These are phyloP conservation scores for Pleurotus platypus DNA, from an alignment of 768 basidiomycete genomes.

Conservation along the genomic window DNA sequence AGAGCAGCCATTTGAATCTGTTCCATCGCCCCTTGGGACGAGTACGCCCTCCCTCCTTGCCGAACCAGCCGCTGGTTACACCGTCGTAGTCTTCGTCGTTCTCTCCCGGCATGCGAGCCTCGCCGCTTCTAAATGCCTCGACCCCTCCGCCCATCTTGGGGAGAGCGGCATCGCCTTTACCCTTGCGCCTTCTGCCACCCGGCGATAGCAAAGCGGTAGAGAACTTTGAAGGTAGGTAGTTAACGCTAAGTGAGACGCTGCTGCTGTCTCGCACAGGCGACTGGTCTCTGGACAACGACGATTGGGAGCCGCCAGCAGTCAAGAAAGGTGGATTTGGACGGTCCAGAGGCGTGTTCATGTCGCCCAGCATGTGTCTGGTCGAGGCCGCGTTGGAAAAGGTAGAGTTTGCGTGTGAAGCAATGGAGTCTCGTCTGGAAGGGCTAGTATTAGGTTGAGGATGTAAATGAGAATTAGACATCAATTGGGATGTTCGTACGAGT, in stretches of 20 bases:
- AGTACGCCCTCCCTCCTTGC: slow-evolving; percentile 33
- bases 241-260: slow-evolving; percentile 48
- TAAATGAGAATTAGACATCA: neutral
- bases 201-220: slow-evolving; percentile 40
- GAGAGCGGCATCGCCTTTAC: slow-evolving; percentile 27
- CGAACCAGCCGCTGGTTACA: slow-evolving; percentile 34
- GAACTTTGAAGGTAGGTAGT: slow-evolving; percentile 79
- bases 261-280: slow-evolving; percentile 15
- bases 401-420: slow-evolving; percentile 35
- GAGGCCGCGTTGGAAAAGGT: slow-evolving; percentile 43
- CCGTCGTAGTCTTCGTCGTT: slow-evolving; percentile 57
- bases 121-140: slow-evolving; percentile 57
- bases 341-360: slow-evolving; percentile 29
- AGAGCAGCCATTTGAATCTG: slow-evolving; percentile 79
- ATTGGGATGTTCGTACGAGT: slow-evolving; percentile 3
- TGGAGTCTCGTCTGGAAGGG: slow-evolving; percentile 33
- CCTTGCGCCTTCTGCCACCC: slow-evolving; percentile 35
- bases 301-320: slow-evolving; percentile 14
- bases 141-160: slow-evolving; percentile 70
- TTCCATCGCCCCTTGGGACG: slow-evolving; percentile 62
- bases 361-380: slow-evolving; percentile 44
- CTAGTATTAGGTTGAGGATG: slow-evolving; percentile 3
- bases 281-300: slow-evolving; percentile 17
- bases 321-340: slow-evolving; percentile 32
- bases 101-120: slow-evolving; percentile 46